Evolutionary conservation across 2,329 filamentous ascomycete genomes (phyloP), one percentile per base, ranked within the genome.

Genomic region (Fusarium liriodendri): DNA sequence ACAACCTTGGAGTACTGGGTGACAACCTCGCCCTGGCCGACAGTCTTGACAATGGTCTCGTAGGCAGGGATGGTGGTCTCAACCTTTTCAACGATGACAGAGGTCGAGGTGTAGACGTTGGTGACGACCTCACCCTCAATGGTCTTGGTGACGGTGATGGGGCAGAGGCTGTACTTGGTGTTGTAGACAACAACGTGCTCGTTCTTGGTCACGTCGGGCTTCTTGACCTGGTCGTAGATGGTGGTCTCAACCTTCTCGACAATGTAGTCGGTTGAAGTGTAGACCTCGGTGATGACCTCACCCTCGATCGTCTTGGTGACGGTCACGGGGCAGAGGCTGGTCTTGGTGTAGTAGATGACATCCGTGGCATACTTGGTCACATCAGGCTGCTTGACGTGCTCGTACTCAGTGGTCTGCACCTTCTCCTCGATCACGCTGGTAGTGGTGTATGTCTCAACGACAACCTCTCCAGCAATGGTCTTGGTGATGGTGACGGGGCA

Each of bases 81-180:
- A 37, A 85, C 77, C 62, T 84, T 76, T 63, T 82, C 84, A 38
- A 84, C 76, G 6, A 81, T 52, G 22, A 75, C 67, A 18, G 75
- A 67, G 25, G 75, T 79, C 4, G 71, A 71, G 1, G 77, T 81
- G 64, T 79, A 76, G 6, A 77, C 78, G 25, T 74, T 71, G 61
- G 73, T 78, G 9, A 72, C 29, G 5, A 76, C 71, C 61, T 79
- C 71, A 2, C 77, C 75, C 47, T 68, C 64, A 10, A 77, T 81
- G 3, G 80, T 80, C 14, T 82, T 82, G 3, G 82, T 83, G 7
- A 80, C 76, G 4, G 83, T 83, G 6, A 87, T 74, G 14, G 86
- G 85, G 77, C 82, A 84, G 8, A 86, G 78, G 29, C 80, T 82
- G 13, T 86, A 87, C 55, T 83, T 66, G 35, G 85, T 87, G 5